Conservation (phyloP, 2,329 filamentous ascomycete genomes). For the Mycosphaerella sp. region DNA sequence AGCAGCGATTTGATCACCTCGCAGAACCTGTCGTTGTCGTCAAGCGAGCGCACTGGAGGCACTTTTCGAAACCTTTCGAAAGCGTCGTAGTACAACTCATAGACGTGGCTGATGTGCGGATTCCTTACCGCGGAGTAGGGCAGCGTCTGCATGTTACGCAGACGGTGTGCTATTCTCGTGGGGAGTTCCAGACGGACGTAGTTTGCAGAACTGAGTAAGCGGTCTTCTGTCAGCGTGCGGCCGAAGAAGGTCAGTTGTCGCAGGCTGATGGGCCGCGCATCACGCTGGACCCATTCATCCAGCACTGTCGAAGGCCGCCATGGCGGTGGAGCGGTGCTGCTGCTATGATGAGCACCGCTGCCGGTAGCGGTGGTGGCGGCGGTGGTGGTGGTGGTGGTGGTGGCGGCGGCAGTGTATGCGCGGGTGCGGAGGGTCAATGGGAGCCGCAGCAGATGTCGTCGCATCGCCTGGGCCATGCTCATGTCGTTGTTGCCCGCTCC, state of each 20-base stretch:
- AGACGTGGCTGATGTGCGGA: conserved; percentile 85
- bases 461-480: neutral
- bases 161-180: conserved; percentile 79
- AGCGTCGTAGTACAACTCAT: conserved; percentile 94
- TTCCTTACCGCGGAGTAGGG: conserved; percentile 97
- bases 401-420: conserved; percentile 16
- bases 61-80: conserved; percentile 85
- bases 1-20: conserved; percentile 71
- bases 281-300: conserved; percentile 79
- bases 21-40: conserved; percentile 87
- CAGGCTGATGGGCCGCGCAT: conserved; percentile 90
- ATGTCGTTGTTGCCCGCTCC: neutral
- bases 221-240: conserved; percentile 79
- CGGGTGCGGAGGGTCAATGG: conserved; percentile 10
- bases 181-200: conserved; percentile 95
- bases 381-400: conserved; percentile 1
- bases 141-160: conserved; percentile 94
- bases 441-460: conserved; percentile 3
- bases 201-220: conserved; percentile 89
- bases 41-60: conserved; percentile 72
- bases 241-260: conserved; percentile 97
- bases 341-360: no score
- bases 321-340: conserved; percentile 39
- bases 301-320: conserved; percentile 54
- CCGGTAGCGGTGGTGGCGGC: neutral